Evolutionary conservation across 2,329 filamentous ascomycete species (phyloP), one percentile per base, ranked within the genome.

Genomic region (Epichloe coenophiala): DNA sequence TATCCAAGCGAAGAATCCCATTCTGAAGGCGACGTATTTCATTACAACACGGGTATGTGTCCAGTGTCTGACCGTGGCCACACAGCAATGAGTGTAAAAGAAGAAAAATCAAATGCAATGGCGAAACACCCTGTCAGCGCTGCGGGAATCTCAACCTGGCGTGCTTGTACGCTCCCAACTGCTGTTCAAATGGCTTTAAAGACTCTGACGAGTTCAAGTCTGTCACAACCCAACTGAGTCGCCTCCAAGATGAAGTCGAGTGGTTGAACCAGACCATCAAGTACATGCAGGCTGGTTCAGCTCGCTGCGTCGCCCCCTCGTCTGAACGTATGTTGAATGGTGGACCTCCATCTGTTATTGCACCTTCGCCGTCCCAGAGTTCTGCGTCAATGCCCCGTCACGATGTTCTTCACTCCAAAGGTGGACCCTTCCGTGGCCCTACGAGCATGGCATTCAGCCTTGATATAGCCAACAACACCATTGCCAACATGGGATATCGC

Each of bases 201-300:
- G 90, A 96, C 60, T 89, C 88, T 45, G 87, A 94, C 9, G 90
- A 96, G 64, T 96, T 89, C 72, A 86, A 82, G 61, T 77, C 82
- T 38, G 88, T 96, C 81, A 79, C 81, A 50, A 73, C 76, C 36
- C 85, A 93, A 57, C 80, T 96, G 53, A 71, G 72, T 11, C 76
- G 77, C 8, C 75, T 96, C 23, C 89, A 96, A 65, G 83, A 91
- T 50, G 88, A 95, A 68, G 85, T 96, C 60, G 83, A 87, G 53
- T 77, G 77, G 55, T 76, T 97, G 35, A 87, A 84, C 61, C 78
- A 79, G 53, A 86, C 77, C 58, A 72, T 96, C 61, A 85, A 76
- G 60, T 71, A 77, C 45, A 72, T 95, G 41, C 83, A 84, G 50
- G 69, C 71, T 48, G 77, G 78, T 44, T 67, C 72, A 1, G 56